Evolutionary conservation across 164 flowering plant genomes (phyloP), one percentile per base, ranked within the genome.

Genomic region (Pachysandra terminalis): DNA sequence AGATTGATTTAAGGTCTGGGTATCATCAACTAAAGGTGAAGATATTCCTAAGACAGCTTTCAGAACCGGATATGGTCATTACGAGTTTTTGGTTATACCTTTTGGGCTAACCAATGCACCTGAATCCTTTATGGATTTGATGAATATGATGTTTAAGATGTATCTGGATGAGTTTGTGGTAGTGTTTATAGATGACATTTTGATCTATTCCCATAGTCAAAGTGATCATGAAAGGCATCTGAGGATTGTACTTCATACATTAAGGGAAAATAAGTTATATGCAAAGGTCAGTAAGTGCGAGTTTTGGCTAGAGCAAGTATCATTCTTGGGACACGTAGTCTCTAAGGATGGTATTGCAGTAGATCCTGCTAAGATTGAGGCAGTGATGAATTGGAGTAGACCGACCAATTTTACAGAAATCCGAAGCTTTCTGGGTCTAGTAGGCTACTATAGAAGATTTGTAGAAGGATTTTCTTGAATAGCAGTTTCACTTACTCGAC

Each of bases 321-420:
- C 51, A 5, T 68, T 62, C n/a, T 27, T 48, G 6, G 71, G 54
- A 0, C 65, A 61, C 32, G 65, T 63, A 41, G 27, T 64, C 7
- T 23, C 24, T 25, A 22, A 1, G 0, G 17, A 51, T 0, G 37
- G 67, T 0, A 49, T 64, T 7, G 0, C 19, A 9, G 37, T 64
- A 21, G 67, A 64, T 51, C 56, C 67, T 5, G 3, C 19, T 1
- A 62, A 62, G 27, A 14, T 62, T 3, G 53, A 64, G 13, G 56
- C 10, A 19, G 65, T 63, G 19, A 0, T 6, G 0, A 9, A 63
- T 9, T 63, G 54, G 54, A 0, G 0, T 5, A 63, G 53, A 21
- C 65, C 65, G 2, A 63, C 53, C 1, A 40, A 1, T 13, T 53
- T 27, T 3, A 32, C 7, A 7, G 37, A 63, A 21, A 17, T 63